Evolutionary conservation across 768 basidiomycete species (phyloP).

Genomic region (Podaxis pistillaris): DNA sequence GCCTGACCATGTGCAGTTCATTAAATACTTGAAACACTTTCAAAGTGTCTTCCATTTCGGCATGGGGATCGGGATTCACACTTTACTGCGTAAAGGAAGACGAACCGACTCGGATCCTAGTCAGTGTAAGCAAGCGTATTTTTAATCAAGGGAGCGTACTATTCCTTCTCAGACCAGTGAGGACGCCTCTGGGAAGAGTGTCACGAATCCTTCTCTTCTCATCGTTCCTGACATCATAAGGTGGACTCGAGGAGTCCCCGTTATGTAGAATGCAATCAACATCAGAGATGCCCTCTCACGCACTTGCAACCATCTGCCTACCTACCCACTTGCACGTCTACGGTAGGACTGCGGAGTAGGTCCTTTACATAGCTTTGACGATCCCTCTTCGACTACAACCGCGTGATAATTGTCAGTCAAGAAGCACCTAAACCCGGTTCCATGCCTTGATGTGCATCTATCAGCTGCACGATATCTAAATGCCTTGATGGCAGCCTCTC

Average conservation of each 20-base stretch:
- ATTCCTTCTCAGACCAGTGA: background rate
- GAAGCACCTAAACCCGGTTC: too few relatives aligned
- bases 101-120: constrained; percentile 2
- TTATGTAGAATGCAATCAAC: background rate
- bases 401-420: too few relatives aligned
- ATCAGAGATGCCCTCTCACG: constrained; percentile 8
- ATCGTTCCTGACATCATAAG: background rate
- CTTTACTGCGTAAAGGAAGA: background rate
- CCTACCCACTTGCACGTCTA: background rate
- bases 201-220: background rate
- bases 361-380: background rate
- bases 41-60: constrained; percentile 10
- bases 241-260: background rate
- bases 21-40: constrained; percentile 16
- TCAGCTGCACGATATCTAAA: too few relatives aligned
- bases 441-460: too few relatives aligned
- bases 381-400: too few relatives aligned
- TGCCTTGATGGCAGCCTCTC: too few relatives aligned
- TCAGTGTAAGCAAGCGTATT: background rate
- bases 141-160: background rate
- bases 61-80: constrained; percentile 2
- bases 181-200: background rate
- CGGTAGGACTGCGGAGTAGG: background rate
- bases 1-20: constrained; percentile 12
- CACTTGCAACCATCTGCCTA: background rate